These are phyloP conservation scores for Cordyceps cateniannulata DNA, from an alignment of 2,329 filamentous ascomycete genomes.

Conservation along the genomic window DNA sequence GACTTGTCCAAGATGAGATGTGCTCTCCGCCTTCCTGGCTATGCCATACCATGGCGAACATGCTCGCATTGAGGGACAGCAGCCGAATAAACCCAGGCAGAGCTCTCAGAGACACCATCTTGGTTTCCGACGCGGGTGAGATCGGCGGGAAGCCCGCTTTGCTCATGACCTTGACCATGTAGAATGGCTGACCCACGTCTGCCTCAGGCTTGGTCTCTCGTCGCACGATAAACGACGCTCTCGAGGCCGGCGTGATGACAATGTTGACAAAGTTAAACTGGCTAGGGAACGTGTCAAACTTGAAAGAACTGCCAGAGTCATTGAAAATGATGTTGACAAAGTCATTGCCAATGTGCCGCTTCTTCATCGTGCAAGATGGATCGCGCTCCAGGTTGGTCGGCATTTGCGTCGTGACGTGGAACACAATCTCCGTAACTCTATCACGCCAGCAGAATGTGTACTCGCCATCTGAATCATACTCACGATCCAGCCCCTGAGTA, in stretches of 20 bases:
- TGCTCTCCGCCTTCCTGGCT: constrained; percentile 72
- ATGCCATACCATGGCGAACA: constrained; percentile 89
- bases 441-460: constrained; percentile 94
- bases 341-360: constrained; percentile 93
- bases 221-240: constrained; percentile 66
- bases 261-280: constrained; percentile 98
- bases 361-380: constrained; percentile 73
- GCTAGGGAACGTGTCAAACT: constrained; percentile 86
- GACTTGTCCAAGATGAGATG: constrained; percentile 81
- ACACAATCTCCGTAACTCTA: constrained; percentile 88
- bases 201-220: constrained; percentile 35
- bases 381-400: constrained; percentile 77
- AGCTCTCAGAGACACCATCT: constrained; percentile 78
- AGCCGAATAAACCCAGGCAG: constrained; percentile 82
- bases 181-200: constrained; percentile 53
- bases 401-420: constrained; percentile 97
- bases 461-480: constrained; percentile 72
- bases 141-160: constrained; percentile 86
- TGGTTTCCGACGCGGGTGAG: constrained; percentile 80
- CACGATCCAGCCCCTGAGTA: constrained; percentile 80
- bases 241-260: constrained; percentile 82
- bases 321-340: constrained; percentile 99
- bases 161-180: constrained; percentile 83
- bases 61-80: constrained; percentile 84
- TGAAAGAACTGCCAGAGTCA: constrained; percentile 83